Base-by-base conservation (phyloP, 306 rosid species). In the Oxytropis ochrocephala region DNA sequence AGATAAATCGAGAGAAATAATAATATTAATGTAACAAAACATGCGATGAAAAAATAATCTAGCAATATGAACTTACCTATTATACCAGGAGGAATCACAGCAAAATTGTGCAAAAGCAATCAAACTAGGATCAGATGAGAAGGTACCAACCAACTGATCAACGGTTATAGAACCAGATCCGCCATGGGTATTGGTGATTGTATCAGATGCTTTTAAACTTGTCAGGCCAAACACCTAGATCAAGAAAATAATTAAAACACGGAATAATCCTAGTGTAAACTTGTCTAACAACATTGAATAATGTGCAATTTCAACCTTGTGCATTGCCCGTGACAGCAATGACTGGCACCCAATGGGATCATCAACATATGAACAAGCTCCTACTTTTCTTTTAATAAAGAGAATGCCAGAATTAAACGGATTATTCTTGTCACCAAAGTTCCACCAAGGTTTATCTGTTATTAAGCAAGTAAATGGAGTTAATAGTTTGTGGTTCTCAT, bases 341-440 rank as follows among this genome's bases (percentile, higher is more conserved):
- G 97, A 90, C 84, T 90, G 98, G 79, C 97, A 90, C 55, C 98
- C 98, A 69, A 88, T 74, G 62, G 98, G 98, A 79, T 93, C 98
- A 73, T 93, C 98, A 67, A 90, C 95, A 83, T 93, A 93, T 7
- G 98, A 93, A 82, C 98, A 93, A 84, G 97, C 93, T 67, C 97
- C 98, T 17, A 93, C 98, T 81, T 89, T 93, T 75, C 96, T 84
- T 81, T 93, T 93, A 82, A 90, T 87, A 84, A 82, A 93, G 60
- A 93, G 81, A 82, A 90, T 85, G 78, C 98, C 98, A 78, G 96
- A 88, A 74, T 78, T 88, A 72, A 93, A 90, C 29, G 91, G 96
- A 75, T 84, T 86, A 66, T 80, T 84, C 75, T 86, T 86, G 82
- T 93, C 98, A 67, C 88, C 95, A 66, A 84, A 76, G 55, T 78